A percentile compares a stretch with the other conserved stretches of the same genome.
phyloP scores from a whole-genome alignment of 495 filamentous ascomycete genomes.

The Aspergillus homomorphus region DNA sequence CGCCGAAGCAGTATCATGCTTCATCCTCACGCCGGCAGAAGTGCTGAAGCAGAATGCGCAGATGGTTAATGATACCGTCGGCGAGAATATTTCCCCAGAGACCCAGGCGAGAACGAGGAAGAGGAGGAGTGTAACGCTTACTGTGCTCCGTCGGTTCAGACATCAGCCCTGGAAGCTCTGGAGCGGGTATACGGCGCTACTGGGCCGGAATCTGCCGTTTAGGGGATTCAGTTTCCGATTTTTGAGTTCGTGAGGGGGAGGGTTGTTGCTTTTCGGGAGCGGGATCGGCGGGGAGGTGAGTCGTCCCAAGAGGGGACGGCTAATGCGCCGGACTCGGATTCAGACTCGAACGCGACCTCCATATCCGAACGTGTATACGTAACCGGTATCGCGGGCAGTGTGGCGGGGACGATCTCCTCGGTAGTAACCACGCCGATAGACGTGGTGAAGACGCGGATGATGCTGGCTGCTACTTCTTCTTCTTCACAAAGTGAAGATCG shows the following conservation, averaged over 20 bases:
- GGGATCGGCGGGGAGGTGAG: slow-evolving; percentile 16
- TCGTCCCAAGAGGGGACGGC: no score
- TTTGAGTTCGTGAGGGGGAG: slow-evolving; percentile 64
- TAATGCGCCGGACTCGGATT: no score
- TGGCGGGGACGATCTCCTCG: slow-evolving; percentile 67
- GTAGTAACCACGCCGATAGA: slow-evolving; percentile 77
- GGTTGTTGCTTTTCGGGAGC: slow-evolving; percentile 25
- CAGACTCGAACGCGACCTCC: not conserved
- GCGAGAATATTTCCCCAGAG: not conserved
- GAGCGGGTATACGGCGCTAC: slow-evolving; percentile 76
- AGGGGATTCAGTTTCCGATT: slow-evolving; percentile 83
- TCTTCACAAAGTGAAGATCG: slow-evolving; percentile 3
- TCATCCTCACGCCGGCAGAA: slow-evolving; percentile 84
- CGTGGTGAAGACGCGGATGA: slow-evolving; percentile 80
- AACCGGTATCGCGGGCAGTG: slow-evolving; percentile 66
- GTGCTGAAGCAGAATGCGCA: slow-evolving; percentile 94
- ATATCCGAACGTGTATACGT: slow-evolving; percentile 62
- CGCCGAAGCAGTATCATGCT: slow-evolving; percentile 77
- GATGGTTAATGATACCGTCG: slow-evolving; percentile 41
- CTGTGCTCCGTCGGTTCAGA: slow-evolving; percentile 54
- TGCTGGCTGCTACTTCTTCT: slow-evolving; percentile 48
- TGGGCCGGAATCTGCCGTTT: slow-evolving; percentile 78
- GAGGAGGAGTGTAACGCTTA: slow-evolving; percentile 29
- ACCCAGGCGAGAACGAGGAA: not conserved
- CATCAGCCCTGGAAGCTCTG: slow-evolving; percentile 60